Base-by-base conservation (phyloP, 2,329 filamentous ascomycete genomes). In the Ascochyta clinopodiicola region DNA sequence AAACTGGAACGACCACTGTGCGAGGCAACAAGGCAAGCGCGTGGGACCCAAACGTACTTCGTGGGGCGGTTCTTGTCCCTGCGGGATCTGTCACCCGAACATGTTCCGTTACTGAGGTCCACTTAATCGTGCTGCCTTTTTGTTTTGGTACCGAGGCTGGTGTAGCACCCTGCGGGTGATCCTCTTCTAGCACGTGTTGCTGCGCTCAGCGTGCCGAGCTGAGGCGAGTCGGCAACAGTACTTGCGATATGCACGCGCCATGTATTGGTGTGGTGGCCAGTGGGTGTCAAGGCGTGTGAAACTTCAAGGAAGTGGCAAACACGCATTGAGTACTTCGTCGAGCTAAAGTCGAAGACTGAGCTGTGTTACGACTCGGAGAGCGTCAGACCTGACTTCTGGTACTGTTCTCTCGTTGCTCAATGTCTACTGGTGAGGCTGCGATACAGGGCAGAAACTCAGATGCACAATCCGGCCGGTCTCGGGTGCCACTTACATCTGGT, bases 61-160 rank as follows among this genome's bases (percentile, higher is more conserved):
- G 42, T 56, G 42, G 37, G 42, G 52, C 44, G 39, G 21, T 13
- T 39, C 21, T 44, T 24, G 9, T 22, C 38, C 31, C 1, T 37
- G 51, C 32, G 31, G 25, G 32, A 43, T 29, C 42, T 50, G 42
- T 46, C 25, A 43, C 43, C 46, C 36, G 24, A 56, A 38, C 36
- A 36, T 47, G 9, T 37, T 19, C 44, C 38, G 15, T 46, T 12
- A 35, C 22, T n/a, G 21, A 49, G 31, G 6, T 21, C 37, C 47
- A 24, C 6, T 24, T 24, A 6, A 4, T 24, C 22, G 22, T 19
- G 38, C 25, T 34, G 6, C 7, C 17, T 29, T 5, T 39, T 48
- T 19, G n/a, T 22, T 10, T 22, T 36, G 45, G 46, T 40, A 40
- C 45, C 40, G 45, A 42, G 32, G 46, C 36, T 46, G 40, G 38